Evolutionary conservation across 768 basidiomycete species (phyloP).

Genomic region (Strobilomyces dryophilus): DNA sequence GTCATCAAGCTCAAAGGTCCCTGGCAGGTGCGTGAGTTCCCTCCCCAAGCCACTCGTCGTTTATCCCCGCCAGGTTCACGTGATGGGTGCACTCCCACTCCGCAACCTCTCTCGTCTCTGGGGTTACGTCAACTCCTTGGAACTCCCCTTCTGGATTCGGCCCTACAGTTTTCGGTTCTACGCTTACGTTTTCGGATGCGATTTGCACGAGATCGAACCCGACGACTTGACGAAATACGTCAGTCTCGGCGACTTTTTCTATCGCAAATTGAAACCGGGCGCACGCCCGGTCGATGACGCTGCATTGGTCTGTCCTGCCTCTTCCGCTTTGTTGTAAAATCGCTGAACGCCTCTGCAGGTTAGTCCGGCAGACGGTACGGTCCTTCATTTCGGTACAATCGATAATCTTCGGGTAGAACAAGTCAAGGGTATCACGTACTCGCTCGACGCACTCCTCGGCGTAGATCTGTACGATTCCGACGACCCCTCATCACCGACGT

Average conservation of each 20-base stretch:
- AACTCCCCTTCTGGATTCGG: slow-evolving; percentile 94
- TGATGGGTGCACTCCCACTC: slow-evolving; percentile 90
- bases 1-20: slow-evolving; percentile 81
- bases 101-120: slow-evolving; percentile 94
- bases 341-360: slow-evolving; percentile 44
- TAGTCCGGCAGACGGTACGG: slow-evolving; percentile 90
- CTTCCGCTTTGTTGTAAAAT: too few relatives aligned
- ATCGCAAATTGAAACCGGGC: slow-evolving; percentile 79
- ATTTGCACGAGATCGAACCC: slow-evolving; percentile 86
- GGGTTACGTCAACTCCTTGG: slow-evolving; percentile 93
- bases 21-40: slow-evolving; percentile 67
- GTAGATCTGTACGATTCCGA: slow-evolving; percentile 47
- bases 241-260: slow-evolving; percentile 95
- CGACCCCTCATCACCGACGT: slow-evolving; percentile 39
- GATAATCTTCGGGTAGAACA: slow-evolving; percentile 81
- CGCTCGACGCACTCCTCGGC: slow-evolving; percentile 89
- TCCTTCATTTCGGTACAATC: slow-evolving; percentile 90
- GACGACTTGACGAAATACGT: slow-evolving; percentile 74
- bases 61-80: slow-evolving; percentile 67
- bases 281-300: slow-evolving; percentile 75
- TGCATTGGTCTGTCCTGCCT: slow-evolving; percentile 50
- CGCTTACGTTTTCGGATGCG: slow-evolving; percentile 86
- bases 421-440: slow-evolving; percentile 97
- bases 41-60: neutral
- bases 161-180: slow-evolving; percentile 86